Conservation (phyloP, 148 eudicot genomes). For the Rhododendron simsii region DNA sequence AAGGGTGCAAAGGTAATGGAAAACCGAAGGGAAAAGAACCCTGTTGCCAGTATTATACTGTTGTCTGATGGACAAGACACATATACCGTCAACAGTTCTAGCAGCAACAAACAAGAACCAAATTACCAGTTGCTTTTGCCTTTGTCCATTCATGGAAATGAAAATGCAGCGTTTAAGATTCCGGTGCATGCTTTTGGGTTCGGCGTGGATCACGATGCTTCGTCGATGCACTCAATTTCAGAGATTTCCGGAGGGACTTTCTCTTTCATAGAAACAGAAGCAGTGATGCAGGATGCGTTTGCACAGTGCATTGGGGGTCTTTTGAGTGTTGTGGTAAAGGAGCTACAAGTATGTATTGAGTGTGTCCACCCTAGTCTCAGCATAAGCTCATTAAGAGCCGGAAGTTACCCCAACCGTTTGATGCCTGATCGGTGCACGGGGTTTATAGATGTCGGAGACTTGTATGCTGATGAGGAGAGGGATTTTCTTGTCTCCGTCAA, state of each 20-base stretch:
- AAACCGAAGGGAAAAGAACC: constrained; percentile 68
- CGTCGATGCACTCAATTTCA: constrained; percentile 67
- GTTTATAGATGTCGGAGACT: constrained; percentile 58
- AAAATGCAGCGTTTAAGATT: constrained; percentile 42
- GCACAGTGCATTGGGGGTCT: constrained; percentile 94
- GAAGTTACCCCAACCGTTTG: constrained; percentile 46
- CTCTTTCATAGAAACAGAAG: constrained; percentile 82
- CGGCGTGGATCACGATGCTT: constrained; percentile 78
- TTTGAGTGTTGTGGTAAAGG: constrained; percentile 76
- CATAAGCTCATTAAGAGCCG: constrained; percentile 53
- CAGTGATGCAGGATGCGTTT: constrained; percentile 78
- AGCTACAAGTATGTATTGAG: constrained; percentile 51
- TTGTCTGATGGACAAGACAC: constrained; percentile 88
- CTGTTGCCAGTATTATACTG: constrained; percentile 73
- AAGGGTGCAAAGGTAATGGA: constrained; percentile 73
- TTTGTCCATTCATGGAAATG: constrained; percentile 36
- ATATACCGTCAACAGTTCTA: constrained; percentile 42
- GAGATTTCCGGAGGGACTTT: constrained; percentile 87
- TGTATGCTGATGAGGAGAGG: constrained; percentile 86
- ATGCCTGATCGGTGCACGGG: constrained; percentile 37
- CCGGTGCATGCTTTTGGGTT: constrained; percentile 88
- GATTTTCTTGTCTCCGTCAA: constrained; percentile 66
- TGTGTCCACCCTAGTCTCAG: constrained; percentile 37
- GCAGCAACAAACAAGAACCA: constrained; percentile 24
- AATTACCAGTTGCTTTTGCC: constrained; percentile 61